Evolutionary conservation across 106 monocot species (phyloP), one percentile per base, ranked within the genome.

Genomic region (Acanthochlamys bracteata): DNA sequence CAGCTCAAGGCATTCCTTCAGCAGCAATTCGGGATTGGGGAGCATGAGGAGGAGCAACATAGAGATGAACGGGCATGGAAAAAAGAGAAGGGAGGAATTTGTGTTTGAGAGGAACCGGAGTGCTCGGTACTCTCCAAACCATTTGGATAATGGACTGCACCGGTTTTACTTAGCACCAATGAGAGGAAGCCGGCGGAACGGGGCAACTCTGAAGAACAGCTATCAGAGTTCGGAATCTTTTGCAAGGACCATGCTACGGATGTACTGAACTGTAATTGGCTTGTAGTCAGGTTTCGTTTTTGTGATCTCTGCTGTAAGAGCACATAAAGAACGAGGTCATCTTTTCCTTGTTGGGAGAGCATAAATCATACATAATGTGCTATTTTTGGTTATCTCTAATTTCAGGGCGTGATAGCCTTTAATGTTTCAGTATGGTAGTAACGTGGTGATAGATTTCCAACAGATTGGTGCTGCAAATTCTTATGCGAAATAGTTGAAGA

Each of bases 141-240:
- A 77, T 54, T 25, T 65, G 13, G 91, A 92, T 53, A 83, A 80
- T 61, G 96, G 91, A 4, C 54, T 88, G 83, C 53, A 85, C 42
- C 68, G 91, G 69, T 88, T 98, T 73, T 92, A 98, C 71, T 57
- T 91, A 73, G 82, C 88, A 24, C 90, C 91, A 10, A 85, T 72
- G 80, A 64, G 78, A 24, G 74, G 77, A 55, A 81, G 88, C 72
- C 47, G 85, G 33, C 61, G 83, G 61, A 80, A 66, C 14, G 67
- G 62, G 17, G 74, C 63, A 16, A 21, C 17, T 1, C 76, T 57
- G 60, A 76, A 68, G 14, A 69, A 59, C 20, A 71, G 73, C 33
- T 62, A 74, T 39, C 60, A 64, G 40, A 69, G 59, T 25, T 65
- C 80, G 1, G 69, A 80, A 71, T 81, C 78, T 24, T 79, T 88